phyloP scores from a whole-genome alignment of 257 asterid species.

The Coffea canephora region DNA sequence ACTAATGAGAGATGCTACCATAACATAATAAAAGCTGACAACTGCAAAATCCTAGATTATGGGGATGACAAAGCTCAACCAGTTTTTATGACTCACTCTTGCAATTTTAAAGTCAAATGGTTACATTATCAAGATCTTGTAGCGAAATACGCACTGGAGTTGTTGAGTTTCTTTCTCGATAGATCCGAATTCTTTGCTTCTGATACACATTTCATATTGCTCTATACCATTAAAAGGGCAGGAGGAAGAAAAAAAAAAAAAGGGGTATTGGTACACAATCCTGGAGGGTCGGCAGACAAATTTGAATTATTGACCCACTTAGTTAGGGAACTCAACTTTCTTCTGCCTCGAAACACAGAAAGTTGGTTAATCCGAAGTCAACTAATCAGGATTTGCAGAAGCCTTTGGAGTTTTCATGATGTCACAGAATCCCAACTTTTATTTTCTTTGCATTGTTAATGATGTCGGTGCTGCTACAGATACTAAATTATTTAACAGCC shows the following conservation, averaged over 20 bases:
- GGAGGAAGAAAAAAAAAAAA: background rate
- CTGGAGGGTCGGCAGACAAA: background rate
- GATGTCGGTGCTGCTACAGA: background rate
- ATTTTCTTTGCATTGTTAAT: background rate
- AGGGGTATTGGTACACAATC: too few relatives aligned
- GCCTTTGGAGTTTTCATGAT: conserved; percentile 1
- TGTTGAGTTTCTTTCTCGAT: conserved; percentile 5
- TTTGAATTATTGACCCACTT: background rate
- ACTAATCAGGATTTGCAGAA: conserved; percentile 1
- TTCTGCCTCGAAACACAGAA: background rate
- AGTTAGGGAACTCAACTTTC: background rate
- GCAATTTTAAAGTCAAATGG: conserved; percentile 24
- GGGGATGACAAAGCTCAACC: background rate
- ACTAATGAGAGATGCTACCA: conserved; percentile 1
- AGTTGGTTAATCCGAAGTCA: background rate
- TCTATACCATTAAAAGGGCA: background rate
- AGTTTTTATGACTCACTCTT: background rate
- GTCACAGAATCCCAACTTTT: background rate
- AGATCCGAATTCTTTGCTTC: background rate
- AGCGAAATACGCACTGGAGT: background rate
- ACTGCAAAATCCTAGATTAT: background rate
- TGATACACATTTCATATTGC: background rate
- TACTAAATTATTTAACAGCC: background rate
- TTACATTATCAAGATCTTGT: conserved; percentile 20
- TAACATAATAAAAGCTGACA: background rate